phyloP scores from a whole-genome alignment of 1,284 basidiomycete genomes.

The Puccinia polysora region DNA sequence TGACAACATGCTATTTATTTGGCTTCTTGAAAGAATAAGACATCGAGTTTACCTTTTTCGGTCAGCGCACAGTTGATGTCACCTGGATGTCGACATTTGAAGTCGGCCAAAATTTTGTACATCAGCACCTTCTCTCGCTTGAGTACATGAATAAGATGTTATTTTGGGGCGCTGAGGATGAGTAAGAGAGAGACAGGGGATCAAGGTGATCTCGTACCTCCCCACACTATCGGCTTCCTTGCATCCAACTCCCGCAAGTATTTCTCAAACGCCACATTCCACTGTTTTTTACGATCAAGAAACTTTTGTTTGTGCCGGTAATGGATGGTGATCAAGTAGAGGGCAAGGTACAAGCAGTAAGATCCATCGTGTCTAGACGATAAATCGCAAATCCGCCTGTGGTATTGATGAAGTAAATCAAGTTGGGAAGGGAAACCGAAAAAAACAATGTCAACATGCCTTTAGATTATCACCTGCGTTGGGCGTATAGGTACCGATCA shows the following conservation, averaged over 20 bases:
- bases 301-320: neutral
- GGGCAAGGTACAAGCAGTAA: neutral
- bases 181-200: no score
- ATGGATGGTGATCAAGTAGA: neutral
- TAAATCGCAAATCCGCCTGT: neutral
- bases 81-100: slow-evolving; percentile 8
- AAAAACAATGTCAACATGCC: neutral
- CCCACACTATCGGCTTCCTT: slow-evolving; percentile 34
- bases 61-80: slow-evolving; percentile 40
- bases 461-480: slow-evolving; percentile 36
- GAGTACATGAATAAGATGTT: neutral
- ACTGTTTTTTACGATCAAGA: slow-evolving; percentile 28
- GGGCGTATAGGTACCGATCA: slow-evolving; percentile 41
- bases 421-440: neutral
- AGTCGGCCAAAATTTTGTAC: neutral
- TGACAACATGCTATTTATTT: neutral
- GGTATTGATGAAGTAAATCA: neutral
- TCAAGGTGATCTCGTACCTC: slow-evolving; percentile 11
- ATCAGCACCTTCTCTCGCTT: neutral
- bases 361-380: neutral
- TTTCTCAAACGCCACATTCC: slow-evolving; percentile 39
- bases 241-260: slow-evolving; percentile 33
- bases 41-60: slow-evolving; percentile 14
- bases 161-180: neutral
- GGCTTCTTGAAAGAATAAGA: neutral